Conservation (phyloP, 73 alveolate species). For the Stentor coeruleus region DNA sequence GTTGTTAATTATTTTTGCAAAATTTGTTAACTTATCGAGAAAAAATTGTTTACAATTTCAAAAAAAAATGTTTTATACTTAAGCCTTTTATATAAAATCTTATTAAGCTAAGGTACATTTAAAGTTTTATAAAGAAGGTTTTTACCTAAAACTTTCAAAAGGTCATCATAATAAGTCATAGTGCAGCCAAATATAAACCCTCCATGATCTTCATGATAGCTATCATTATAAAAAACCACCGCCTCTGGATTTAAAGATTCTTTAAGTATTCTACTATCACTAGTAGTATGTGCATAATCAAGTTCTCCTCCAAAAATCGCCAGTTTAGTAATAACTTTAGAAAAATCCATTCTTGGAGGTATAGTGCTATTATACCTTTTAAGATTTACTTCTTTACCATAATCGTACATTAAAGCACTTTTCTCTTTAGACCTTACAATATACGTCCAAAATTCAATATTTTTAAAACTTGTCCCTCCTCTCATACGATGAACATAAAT, state of each 20-base stretch:
- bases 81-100: too few relatives aligned
- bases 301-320: neutral
- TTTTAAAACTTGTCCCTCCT: neutral
- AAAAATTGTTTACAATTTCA: too few relatives aligned
- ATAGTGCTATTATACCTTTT: slow-evolving; percentile 15
- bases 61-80: too few relatives aligned
- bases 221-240: neutral
- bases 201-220: neutral
- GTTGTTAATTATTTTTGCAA: too few relatives aligned
- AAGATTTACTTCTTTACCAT: slow-evolving; percentile 27
- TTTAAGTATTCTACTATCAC: neutral
- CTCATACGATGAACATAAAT: neutral
- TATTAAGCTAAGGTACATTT: too few relatives aligned
- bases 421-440: neutral
- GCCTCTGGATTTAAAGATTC: neutral
- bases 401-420: slow-evolving; percentile 20
- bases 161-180: neutral
- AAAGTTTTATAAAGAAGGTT: too few relatives aligned
- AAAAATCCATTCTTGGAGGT: slow-evolving; percentile 23
- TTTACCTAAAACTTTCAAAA: too few relatives aligned
- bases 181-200: neutral
- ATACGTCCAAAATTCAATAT: neutral
- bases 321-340: neutral
- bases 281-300: neutral
- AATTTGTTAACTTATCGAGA: too few relatives aligned